Evolutionary conservation across 164 flowering plant species (phyloP).

Genomic region (Umbilicus rupestris): DNA sequence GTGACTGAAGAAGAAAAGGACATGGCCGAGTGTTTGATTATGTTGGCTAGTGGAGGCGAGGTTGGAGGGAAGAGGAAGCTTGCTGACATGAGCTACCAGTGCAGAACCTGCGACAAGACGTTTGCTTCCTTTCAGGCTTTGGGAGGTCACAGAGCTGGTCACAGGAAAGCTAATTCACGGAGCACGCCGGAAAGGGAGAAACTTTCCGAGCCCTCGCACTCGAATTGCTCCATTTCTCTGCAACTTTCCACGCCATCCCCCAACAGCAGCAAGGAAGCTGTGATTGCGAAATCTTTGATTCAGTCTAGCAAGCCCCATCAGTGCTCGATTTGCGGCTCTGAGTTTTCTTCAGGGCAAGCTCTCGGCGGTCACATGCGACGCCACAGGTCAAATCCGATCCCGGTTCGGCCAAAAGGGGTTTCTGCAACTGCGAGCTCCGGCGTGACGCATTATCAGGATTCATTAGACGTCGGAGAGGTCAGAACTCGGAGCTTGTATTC

Average conservation of each 20-base stretch:
- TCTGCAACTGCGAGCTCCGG: neutral
- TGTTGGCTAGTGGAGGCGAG: slow-evolving; percentile 32
- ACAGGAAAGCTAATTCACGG: slow-evolving; percentile 44
- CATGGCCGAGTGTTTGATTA: slow-evolving; percentile 54
- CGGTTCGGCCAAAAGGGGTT: too few relatives aligned
- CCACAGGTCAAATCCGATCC: slow-evolving; percentile 21
- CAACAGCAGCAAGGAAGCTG: too few relatives aligned
- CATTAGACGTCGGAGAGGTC: neutral
- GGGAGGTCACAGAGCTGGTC: slow-evolving; percentile 68
- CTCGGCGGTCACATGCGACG: slow-evolving; percentile 68
- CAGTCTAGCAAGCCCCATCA: slow-evolving; percentile 26
- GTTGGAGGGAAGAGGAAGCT: slow-evolving; percentile 14
- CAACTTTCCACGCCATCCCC: neutral
- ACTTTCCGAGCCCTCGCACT: neutral
- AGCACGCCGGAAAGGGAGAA: neutral
- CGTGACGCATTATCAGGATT: too few relatives aligned
- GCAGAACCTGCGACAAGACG: slow-evolving; percentile 45
- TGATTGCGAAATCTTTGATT: neutral
- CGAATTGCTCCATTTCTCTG: neutral
- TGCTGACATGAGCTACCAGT: slow-evolving; percentile 29
- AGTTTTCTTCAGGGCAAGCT: slow-evolving; percentile 56
- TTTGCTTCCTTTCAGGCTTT: slow-evolving; percentile 61
- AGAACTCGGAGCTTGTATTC: slow-evolving; percentile 25
- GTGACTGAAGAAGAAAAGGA: slow-evolving; percentile 42
- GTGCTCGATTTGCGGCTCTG: slow-evolving; percentile 51